Evolutionary conservation across 2,329 filamentous ascomycete species (phyloP), one percentile per base, ranked within the genome.

Genomic region (Calonectria crousiana): DNA sequence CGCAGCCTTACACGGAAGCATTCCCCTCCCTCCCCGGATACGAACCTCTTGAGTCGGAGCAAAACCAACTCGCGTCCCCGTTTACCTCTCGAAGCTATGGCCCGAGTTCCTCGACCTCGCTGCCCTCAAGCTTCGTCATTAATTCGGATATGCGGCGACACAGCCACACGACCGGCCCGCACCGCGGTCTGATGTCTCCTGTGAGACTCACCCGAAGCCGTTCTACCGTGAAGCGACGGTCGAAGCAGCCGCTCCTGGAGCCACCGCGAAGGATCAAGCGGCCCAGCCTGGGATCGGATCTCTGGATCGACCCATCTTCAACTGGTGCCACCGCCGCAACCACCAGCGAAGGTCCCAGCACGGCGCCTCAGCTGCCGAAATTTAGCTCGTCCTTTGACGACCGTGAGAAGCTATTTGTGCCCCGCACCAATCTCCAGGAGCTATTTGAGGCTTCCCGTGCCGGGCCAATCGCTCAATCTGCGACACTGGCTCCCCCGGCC

Each of bases 61-160:
- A 83, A 58, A 81, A 82, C 14, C 86, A 87, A 4, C 85, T 91
- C 4, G 89, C 87, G 1, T 91, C 90, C 4, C 90, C 90, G 0
- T 92, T 92, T 74, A 84, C 86, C 26, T 87, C 90, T 38, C 89
- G 86, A 74, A 93, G 90, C 77, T 93, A 93, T 76, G 91, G 91
- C 0, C 91, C 91, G 1, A 92, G 89, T 82, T 91, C 90, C 16
- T 91, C 91, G 5, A 85, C 83, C 23, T 86, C 87, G 0, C 82
- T 91, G 9, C 84, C 84, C 4, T 86, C 85, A 10, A 84, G 83
- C 52, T 81, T 86, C 13, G 79, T 79, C 20, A 74, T 82, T 20
- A 78, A 78, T 53, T 70, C 83, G 5, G 83, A 84, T 58, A 79
- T 83, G 3, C 84, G 84, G 41, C 81, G 86, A 36, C 88, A 89